These are phyloP conservation scores for Phytophthora sp. DNA, from an alignment of 352 stramenopile species.

Conservation along the genomic window DNA sequence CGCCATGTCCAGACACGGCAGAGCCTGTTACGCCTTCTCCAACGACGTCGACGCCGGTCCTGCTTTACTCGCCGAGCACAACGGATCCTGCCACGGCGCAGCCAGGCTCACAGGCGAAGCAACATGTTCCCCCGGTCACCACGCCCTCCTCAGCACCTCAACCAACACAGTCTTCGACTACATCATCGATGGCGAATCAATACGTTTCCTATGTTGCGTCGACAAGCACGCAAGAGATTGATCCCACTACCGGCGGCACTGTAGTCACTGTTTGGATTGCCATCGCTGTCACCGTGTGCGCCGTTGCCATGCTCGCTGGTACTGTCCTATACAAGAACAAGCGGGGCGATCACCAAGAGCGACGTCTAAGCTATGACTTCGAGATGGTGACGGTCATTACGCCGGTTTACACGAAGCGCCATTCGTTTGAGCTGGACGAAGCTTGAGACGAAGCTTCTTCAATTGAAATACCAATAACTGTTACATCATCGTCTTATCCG, in stretches of 20 bases:
- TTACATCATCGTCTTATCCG: too few species aligned
- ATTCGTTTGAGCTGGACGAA: slow-evolving; percentile 17
- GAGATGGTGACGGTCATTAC: slow-evolving; percentile 25
- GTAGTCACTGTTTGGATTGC: slow-evolving; percentile 2
- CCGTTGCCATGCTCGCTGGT: slow-evolving; percentile 2
- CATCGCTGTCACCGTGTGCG: slow-evolving; percentile 1
- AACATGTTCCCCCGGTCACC: not conserved
- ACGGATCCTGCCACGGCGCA: not conserved
- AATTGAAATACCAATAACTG: too few species aligned
- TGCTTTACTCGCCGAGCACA: not conserved
- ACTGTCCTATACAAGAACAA: slow-evolving; percentile 6
- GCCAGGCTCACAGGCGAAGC: not conserved
- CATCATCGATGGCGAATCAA: slow-evolving; percentile 4
- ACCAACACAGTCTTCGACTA: slow-evolving; percentile 1
- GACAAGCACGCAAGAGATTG: slow-evolving; percentile 6
- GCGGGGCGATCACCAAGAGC: slow-evolving; percentile 2
- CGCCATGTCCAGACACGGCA: not conserved
- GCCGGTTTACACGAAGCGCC: slow-evolving; percentile 1
- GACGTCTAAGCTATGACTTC: slow-evolving; percentile 24
- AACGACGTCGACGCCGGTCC: not conserved
- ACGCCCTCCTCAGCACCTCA: not conserved
- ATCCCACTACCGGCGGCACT: not conserved
- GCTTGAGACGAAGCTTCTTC: not conserved
- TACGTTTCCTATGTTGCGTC: slow-evolving; percentile 15
- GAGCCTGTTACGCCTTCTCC: not conserved